Evolutionary conservation across 176 grass and related monocot genomes (phyloP), one percentile per base, ranked within the genome.

Genomic region (Puccinellia tenuiflora): DNA sequence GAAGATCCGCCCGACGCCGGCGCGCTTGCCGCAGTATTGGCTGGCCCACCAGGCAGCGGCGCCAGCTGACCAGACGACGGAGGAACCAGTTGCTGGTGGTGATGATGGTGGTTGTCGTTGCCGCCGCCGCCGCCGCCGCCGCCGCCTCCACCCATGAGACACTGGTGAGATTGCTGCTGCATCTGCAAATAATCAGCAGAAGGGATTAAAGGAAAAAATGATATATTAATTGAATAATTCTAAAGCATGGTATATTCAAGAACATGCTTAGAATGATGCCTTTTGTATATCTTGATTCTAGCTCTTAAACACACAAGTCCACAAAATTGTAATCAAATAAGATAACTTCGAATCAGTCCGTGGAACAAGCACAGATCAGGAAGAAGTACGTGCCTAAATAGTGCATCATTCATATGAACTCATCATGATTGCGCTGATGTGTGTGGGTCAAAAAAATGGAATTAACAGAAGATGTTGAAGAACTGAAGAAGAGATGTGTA

Each of bases 241-340:
- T 50, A 85, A 85, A 67, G 73, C 40, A 86, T 2, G 87, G 94
- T 90, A 98, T 99, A 96, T 96, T 92, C 91, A 94, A 65, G 81
- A 79, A 88, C 84, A 85, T 86, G 81, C 21, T 69, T 37, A 13
- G 57, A 68, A 84, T 76, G 51, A 76, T 48, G 54, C 68, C 24
- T 79, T 85, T 28, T 47, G 10, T 68, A 15, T 51, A 61, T 64
- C 20, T 47, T 4, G 37, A 70, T 28, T 33, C 28, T 17, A 18
- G 15, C 18, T 62, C 78, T 31, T 34, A 16, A 72, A 64, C 81
- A 2, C 81, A 2, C 1, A 42, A 73, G 7, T 54, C 24, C 33
- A 74, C 33, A 85, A 81, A 79, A 56, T 73, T 72, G 81, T 77
- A 60, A 73, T 64, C 33, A 85, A 74, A 56, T 16, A 80, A 64